Percentiles rank a stretch among this genome's conserved stretches.
phyloP scores from a whole-genome alignment of 169 alveolate genomes.

The Plasmodium gallinaceum region DNA sequence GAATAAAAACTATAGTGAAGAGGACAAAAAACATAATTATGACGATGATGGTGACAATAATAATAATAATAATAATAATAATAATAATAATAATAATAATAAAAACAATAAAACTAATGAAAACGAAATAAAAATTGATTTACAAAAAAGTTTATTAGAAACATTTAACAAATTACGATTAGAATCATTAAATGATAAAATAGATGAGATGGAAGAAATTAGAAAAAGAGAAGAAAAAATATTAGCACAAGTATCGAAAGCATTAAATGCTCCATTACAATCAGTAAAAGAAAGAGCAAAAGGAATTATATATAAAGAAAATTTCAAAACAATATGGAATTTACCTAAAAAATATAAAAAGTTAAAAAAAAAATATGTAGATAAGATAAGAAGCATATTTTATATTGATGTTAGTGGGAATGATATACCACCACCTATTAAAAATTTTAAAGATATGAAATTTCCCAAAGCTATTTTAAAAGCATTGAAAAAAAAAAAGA shows the following conservation, averaged over 20 bases:
- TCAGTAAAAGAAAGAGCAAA: slow-evolving; percentile 84
- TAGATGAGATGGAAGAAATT: slow-evolving; percentile 68
- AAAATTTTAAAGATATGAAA: slow-evolving; percentile 92
- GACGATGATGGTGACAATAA: background rate
- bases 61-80: background rate
- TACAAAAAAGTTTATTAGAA: slow-evolving; percentile 61
- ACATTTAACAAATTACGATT: slow-evolving; percentile 47
- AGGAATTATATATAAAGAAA: slow-evolving; percentile 77
- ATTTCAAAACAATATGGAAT: slow-evolving; percentile 80
- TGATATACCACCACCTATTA: slow-evolving; percentile 95
- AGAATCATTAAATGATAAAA: slow-evolving; percentile 57
- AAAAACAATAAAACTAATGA: slow-evolving; percentile 26
- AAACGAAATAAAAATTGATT: slow-evolving; percentile 14
- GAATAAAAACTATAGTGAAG: background rate
- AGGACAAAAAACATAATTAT: background rate
- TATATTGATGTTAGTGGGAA: slow-evolving; percentile 91
- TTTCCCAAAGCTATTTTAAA: slow-evolving; percentile 91
- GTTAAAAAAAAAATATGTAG: slow-evolving; percentile 76
- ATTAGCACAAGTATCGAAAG: slow-evolving; percentile 74
- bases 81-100: slow-evolving; percentile 3
- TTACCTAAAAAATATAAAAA: slow-evolving; percentile 81
- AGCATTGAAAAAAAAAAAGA: slow-evolving; percentile 90
- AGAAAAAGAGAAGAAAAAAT: slow-evolving; percentile 68
- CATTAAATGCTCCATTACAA: slow-evolving; percentile 77
- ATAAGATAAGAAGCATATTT: slow-evolving; percentile 80